Evolutionary conservation across 2,329 filamentous ascomycete genomes (phyloP).

Genomic region (Chaetomium strumarium): DNA sequence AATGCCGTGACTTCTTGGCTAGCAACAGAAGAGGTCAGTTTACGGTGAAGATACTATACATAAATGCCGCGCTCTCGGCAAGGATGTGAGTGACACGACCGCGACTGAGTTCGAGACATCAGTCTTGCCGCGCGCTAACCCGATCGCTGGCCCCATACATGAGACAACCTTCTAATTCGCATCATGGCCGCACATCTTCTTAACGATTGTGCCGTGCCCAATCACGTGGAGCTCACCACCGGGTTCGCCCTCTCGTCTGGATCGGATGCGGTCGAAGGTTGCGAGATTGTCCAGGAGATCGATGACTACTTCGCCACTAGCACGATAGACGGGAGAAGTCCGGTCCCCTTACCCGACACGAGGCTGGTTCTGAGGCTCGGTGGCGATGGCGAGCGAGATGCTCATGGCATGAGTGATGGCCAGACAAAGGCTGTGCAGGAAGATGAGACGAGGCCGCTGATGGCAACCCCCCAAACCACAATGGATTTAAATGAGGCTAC

Average conservation of each 20-base stretch:
- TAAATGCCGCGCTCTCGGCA: background rate
- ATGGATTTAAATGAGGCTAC: background rate
- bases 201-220: background rate
- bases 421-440: background rate
- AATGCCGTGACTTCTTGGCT: background rate
- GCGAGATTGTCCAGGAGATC: conserved; percentile 12
- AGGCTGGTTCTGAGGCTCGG: background rate
- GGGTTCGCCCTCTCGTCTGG: background rate
- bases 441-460: background rate
- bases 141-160: background rate
- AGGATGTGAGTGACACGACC: background rate
- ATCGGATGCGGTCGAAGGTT: conserved; percentile 8
- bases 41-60: background rate
- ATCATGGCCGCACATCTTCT: background rate
- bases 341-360: background rate
- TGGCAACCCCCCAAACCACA: background rate
- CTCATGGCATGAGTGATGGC: background rate
- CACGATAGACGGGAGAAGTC: background rate
- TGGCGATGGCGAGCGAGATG: background rate
- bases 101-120: background rate
- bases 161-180: background rate
- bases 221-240: background rate
- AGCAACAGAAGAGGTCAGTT: background rate
- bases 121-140: no score
- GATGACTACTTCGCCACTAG: conserved; percentile 3